Base-by-base conservation (phyloP, 2,329 filamentous ascomycete species). In the Fonsecaea erecta region DNA sequence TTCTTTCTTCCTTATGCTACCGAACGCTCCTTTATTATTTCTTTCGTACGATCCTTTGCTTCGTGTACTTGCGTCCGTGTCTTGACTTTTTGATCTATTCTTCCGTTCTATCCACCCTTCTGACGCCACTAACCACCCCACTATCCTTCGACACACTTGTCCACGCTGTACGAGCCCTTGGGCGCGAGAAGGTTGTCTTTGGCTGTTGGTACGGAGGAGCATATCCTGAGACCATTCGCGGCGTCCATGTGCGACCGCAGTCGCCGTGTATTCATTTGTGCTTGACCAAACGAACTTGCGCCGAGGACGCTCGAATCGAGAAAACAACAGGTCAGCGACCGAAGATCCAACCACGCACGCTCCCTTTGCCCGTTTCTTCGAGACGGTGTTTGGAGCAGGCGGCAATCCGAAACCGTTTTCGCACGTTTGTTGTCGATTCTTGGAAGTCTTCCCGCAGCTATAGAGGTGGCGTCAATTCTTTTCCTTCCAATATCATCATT, bases 1-100 rank as follows among this genome's bases (percentile, higher is more conserved):
- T 59, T 66, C 63, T 68, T n/a, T 57, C 61, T 64, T 66, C 58
- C 63, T 56, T 56, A 56, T 48, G 56, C 58, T 52, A 60, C 67
- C 55, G 35, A 54, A 61, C 67, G 64, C 64, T 69, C 67, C 52
- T 69, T 69, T 63, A 43, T 63, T 63, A 43, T 67, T 63, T 67
- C 55, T 43, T 69, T 63, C 56, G 40, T 63, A 48, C 64, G 57
- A 62, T 63, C 64, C 55, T 66, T 65, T 57, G 37, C 56, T 66
- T 54, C 35, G 34, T 62, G 51, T 68, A 26, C 60, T 62, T 61
- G 61, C 53, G n/a, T 56, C 55, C 52, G 63, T 66, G 52, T 63
- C 63, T 66, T 66, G 52, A 63, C 57, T 35, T 12, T n/a, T 53
- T 53, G 24, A 46, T 57, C 57, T 59, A 54, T 60, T 30, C 54